These are phyloP conservation scores for Pseudogymnoascus sp. DNA, from an alignment of 2,329 filamentous ascomycete species.

Conservation along the genomic window DNA sequence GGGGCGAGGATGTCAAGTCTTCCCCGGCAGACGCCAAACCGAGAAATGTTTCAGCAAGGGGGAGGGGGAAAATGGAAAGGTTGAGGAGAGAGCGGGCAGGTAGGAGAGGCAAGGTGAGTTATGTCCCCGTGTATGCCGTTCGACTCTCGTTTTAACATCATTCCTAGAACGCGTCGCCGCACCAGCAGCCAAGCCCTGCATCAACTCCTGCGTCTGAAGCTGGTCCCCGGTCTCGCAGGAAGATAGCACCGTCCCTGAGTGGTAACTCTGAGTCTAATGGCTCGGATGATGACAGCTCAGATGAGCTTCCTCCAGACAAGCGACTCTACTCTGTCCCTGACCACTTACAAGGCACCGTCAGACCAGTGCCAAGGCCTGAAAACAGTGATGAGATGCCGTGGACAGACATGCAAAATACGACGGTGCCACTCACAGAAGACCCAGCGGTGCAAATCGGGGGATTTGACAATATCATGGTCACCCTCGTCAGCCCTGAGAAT, in stretches of 20 bases:
- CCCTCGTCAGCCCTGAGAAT: neutral
- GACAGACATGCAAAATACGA: neutral
- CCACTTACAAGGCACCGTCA: neutral
- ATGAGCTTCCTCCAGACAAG: neutral
- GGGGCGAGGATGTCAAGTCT: neutral
- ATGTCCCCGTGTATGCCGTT: neutral
- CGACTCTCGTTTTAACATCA: neutral
- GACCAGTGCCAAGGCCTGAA: neutral
- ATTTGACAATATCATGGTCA: conserved; percentile 3
- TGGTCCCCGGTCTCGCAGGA: neutral
- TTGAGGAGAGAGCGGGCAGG: neutral
- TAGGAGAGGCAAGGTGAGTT: neutral
- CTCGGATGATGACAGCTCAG: neutral
- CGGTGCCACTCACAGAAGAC: neutral
- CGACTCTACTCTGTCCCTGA: neutral
- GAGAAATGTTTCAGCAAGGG: neutral
- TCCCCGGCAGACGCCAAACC: neutral
- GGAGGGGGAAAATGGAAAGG: neutral
- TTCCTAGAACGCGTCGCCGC: neutral
- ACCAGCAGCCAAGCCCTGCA: neutral
- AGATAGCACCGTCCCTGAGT: neutral
- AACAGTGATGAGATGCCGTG: neutral
- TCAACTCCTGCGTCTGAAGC: neutral
- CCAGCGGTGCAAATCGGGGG: neutral
- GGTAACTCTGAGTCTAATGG: neutral